Evolutionary conservation across 192 early-diverging fungal species (phyloP).

Genomic region (Linnemannia elongata): DNA sequence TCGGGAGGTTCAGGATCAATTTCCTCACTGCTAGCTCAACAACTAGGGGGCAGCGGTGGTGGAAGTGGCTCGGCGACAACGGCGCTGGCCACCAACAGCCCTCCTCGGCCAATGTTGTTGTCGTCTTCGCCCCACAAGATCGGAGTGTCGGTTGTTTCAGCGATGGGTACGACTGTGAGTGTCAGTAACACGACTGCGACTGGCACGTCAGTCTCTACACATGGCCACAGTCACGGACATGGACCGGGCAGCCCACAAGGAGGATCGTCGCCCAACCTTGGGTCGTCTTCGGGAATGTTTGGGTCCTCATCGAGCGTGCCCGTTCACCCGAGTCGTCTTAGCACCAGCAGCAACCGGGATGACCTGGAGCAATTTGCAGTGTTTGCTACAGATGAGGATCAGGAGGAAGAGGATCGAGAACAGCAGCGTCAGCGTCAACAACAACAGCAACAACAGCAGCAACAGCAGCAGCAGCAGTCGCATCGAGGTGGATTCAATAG

Average conservation of each 20-base stretch:
- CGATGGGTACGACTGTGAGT: conserved; percentile 47
- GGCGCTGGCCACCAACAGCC: conserved; percentile 32
- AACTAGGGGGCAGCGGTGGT: conserved; percentile 30
- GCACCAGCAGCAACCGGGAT: conserved; percentile 41
- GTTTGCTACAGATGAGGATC: conserved; percentile 58
- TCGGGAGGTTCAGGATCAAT: conserved; percentile 50
- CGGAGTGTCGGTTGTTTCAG: conserved; percentile 37
- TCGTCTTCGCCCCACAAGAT: conserved; percentile 47
- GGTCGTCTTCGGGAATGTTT: conserved; percentile 16
- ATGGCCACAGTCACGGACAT: neutral
- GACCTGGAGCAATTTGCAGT: conserved; percentile 53
- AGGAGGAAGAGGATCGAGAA: conserved; percentile 21
- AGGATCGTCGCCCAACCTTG: conserved; percentile 26
- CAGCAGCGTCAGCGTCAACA: conserved; percentile 23
- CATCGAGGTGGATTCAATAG: conserved; percentile 30
- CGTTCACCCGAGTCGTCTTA: conserved; percentile 43
- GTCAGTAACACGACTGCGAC: conserved; percentile 16
- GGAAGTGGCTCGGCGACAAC: conserved; percentile 11
- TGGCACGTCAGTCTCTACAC: neutral
- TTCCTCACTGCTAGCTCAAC: conserved; percentile 37
- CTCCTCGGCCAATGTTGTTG: conserved; percentile 44
- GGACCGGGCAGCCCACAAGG: neutral
- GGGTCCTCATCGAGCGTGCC: conserved; percentile 30
- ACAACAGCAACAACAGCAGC: conserved; percentile 24
- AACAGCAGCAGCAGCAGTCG: conserved; percentile 18